Base-by-base conservation (phyloP, 148 eudicot species). In the Cornus florida region DNA sequence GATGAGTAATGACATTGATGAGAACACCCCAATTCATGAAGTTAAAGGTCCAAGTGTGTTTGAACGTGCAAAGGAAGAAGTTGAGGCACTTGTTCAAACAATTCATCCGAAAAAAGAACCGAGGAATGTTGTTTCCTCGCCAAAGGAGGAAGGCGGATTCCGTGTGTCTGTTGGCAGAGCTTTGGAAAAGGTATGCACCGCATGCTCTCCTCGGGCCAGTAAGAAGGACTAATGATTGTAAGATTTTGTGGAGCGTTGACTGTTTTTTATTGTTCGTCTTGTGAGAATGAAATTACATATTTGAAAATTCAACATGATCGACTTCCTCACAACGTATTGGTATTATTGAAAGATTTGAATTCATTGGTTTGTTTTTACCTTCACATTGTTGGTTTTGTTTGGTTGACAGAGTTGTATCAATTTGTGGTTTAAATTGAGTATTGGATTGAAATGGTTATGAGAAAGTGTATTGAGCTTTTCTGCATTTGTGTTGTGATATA, bases 31-130 rank as follows among this genome's bases (percentile, higher is more conserved):
- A 14, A 67, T 86, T 6, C 69, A 66, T 32, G 89, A 84, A 69
- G 83, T 89, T 17, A 87, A 84, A 86, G 94, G 85, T 28, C 91
- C 94, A 3, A 86, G 35, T 60, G 73, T 91, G 38, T 86, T 82
- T 64, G 86, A 86, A 53, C 79, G 89, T 75, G 87, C 87, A 70
- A 89, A 87, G 83, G 94, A 91, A 80, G 94, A 91, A 77, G 74
- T 88, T 62, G 87, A 85, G 76, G 91, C 88, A 28, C 81, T 88
- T 48, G 74, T 88, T 50, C 70, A 80, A 23, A 79, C 90, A 43
- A 75, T 90, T 75, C 90, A 83, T 78, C 83, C 84, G 2, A 86
- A 82, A 80, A 86, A 86, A 70, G 71, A 78, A 46, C 53, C 85
- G 3, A 64, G 32, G 31, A 53, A 23, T 43, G 39, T 28, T 38